phyloP scores from a whole-genome alignment of 1,139 yeast species.

The Debaryomycetaceae sp. region DNA sequence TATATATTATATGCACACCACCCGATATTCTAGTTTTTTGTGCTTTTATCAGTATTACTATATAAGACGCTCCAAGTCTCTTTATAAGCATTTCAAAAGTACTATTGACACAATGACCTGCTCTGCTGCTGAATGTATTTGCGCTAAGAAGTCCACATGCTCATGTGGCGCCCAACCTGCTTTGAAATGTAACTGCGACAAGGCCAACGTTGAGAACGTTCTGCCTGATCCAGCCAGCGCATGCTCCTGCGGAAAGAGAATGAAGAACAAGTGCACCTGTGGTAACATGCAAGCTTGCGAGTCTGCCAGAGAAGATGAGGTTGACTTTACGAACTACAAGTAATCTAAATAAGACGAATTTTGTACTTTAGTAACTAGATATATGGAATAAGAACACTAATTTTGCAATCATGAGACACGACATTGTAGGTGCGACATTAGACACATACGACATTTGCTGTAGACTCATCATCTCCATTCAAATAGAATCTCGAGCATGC shows the following conservation, averaged over 20 bases:
- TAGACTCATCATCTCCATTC: not conserved
- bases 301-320: constrained; percentile 45
- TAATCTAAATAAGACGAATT: constrained; percentile 9
- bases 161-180: constrained; percentile 50
- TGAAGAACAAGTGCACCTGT: constrained; percentile 40
- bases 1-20: not conserved
- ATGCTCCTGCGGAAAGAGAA: constrained; percentile 48
- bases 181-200: constrained; percentile 41
- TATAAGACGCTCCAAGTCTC: not conserved
- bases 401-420: not conserved
- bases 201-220: constrained; percentile 40
- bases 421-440: not conserved
- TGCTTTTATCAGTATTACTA: not conserved
- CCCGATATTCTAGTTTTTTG: not conserved
- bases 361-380: not conserved
- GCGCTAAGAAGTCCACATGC: constrained; percentile 49
- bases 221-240: constrained; percentile 32
- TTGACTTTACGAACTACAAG: constrained; percentile 40
- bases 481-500: not conserved
- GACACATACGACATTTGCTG: not conserved
- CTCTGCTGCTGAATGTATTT: constrained; percentile 42
- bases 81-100: not conserved
- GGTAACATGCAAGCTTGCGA: constrained; percentile 35
- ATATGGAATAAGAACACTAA: not conserved
- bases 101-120: constrained; percentile 34